Evolutionary conservation across 768 basidiomycete genomes (phyloP), one percentile per base, ranked within the genome.

Genomic region (Lepiota venenata): DNA sequence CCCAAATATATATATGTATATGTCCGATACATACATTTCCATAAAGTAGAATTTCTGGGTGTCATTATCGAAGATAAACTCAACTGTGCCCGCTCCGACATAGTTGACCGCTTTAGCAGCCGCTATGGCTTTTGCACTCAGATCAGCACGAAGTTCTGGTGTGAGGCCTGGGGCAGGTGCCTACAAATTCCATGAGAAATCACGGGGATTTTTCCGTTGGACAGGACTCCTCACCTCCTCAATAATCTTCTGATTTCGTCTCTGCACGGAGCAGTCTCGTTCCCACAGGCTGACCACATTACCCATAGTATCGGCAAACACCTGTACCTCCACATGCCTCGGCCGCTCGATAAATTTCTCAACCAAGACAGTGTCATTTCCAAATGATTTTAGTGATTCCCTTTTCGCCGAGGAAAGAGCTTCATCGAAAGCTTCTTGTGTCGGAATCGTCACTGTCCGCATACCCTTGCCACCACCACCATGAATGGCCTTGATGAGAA

Each of bases 381-480:
- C 89, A 60, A 98, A 98, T 0, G 87, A 78, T 68, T 96, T 97
- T 45, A 78, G 64, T 3, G 93, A 89, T 69, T 98, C 94, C 45
- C 95, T 83, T 65, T 92, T 83, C 1, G 95, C 94, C n/a, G 90
- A 90, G 36, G 80, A 80, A 5, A 98, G 75, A 2, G 89, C 87
- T 57, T 93, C 91, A 57, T 79, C 70, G 61, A 98, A 96, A 14
- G 86, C 84, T 39, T 75, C 74, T n/a, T 78, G 69, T 2, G 80
- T 76, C 20, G 80, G 71, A 16, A 71, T 71, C 11, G 69, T 71
- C 2, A 93, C 91, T 9, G 83, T 84, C 40, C 93, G 86, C 93
- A 97, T 97, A 40, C 94, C 94, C 66, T 97, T 97, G 1, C 94
- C 95, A 5, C 94, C 94, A 15, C 94, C 95, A 21, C 95, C 94